A percentile compares a stretch with the other conserved stretches of the same genome.
phyloP scores from a whole-genome alignment of 306 rosid genomes.

The Acacia melanoxylon region DNA sequence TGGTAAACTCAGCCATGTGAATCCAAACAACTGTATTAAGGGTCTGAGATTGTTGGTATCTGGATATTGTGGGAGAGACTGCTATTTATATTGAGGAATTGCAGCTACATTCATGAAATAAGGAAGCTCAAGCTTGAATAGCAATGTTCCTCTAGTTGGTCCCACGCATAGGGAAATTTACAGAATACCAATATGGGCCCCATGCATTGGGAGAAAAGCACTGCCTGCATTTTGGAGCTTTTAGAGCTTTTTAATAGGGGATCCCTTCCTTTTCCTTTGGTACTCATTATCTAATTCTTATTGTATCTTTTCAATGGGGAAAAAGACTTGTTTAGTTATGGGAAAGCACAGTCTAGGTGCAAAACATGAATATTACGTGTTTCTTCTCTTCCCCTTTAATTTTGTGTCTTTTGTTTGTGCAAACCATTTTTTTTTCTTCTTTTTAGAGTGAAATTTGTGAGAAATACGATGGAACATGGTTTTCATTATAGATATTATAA shows the following conservation, averaged over 20 bases:
- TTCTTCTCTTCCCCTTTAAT: background rate
- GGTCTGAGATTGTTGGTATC: slow-evolving; percentile 31
- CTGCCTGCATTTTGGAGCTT: slow-evolving; percentile 25
- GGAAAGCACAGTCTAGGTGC: slow-evolving; percentile 21
- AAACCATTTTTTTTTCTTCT: no score
- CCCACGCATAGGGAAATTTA: slow-evolving; percentile 46
- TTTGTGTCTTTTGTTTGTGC: background rate
- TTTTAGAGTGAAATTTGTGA: background rate
- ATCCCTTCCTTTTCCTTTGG: slow-evolving; percentile 15
- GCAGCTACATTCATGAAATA: slow-evolving; percentile 26
- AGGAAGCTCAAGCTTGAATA: slow-evolving; percentile 43
- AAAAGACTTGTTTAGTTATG: slow-evolving; percentile 3
- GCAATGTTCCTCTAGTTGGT: slow-evolving; percentile 45
- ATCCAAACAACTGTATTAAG: slow-evolving; percentile 12
- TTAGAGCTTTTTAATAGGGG: slow-evolving; percentile 5
- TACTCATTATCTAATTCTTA: slow-evolving; percentile 6
- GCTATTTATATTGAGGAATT: slow-evolving; percentile 47
- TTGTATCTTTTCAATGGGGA: slow-evolving; percentile 8
- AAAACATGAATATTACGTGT: background rate
- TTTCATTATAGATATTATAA: slow-evolving; percentile 7
- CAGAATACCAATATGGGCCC: slow-evolving; percentile 47
- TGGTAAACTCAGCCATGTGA: slow-evolving; percentile 66
- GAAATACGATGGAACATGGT: slow-evolving; percentile 8
- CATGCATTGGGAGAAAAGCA: slow-evolving; percentile 32
- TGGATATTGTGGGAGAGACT: slow-evolving; percentile 41